Evolutionary conservation across 2,329 filamentous ascomycete species (phyloP), one percentile per base, ranked within the genome.

Genomic region (Fusarium oligoseptatum): DNA sequence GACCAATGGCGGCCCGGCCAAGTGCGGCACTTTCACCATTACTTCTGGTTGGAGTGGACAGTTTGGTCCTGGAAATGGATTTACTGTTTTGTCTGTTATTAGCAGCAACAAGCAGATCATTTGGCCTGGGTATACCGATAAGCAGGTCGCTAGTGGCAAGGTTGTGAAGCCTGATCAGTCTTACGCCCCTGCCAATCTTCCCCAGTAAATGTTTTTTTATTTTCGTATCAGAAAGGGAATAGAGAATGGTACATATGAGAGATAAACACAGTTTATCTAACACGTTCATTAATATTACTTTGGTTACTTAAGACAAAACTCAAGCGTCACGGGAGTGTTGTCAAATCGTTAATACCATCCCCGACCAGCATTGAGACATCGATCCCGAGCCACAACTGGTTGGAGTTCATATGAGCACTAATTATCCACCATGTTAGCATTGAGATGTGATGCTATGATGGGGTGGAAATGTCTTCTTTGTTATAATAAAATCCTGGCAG

Each of bases 1-100:
- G 67, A 81, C 36, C 60, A 71, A 80, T 78, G 84, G 84, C 55
- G 84, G 83, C 60, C 82, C 84, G 32, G 76, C 74, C 62, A 81
- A 75, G 62, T 90, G 87, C 81, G 88, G 87, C 37, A 74, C 73
- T 52, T 90, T 83, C 83, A 86, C 83, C 57, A 78, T 90, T 73
- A 87, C 86, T 39, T 85, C 85, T 8, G 86, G 87, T 81, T 90
- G 88, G 88, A 88, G 85, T 76, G 88, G 84, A 75, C 86, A 89
- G 75, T 90, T 90, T 71, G 88, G 88, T 52, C 66, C 81, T 8
- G 85, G 79, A 69, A 83, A 87, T 17, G 88, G 87, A 72, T 90
- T 89, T 83, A 89, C 88, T 15, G 88, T 86, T 55, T 80, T 90
- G 48, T 82, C 85, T 41, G 85, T 90, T 68, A 83, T 85, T 77